Evolutionary conservation across 768 basidiomycete species (phyloP).

Genomic region (Gloeostereum incarnatum): DNA sequence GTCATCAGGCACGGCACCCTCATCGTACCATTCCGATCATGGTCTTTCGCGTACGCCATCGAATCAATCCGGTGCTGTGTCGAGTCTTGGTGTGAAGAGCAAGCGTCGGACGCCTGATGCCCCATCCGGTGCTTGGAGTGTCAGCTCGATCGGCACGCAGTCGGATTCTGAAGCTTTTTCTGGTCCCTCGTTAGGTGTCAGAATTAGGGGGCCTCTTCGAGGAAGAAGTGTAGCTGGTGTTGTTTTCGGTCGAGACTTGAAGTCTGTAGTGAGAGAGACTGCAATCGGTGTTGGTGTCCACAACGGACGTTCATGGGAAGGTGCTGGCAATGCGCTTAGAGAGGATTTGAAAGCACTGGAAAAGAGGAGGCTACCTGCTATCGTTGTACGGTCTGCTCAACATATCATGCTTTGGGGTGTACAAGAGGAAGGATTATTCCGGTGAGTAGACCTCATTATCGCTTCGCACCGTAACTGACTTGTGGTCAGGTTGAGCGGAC

Average conservation of each 20-base stretch:
- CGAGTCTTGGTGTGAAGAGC: constrained; percentile 21
- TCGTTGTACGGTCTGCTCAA: constrained; percentile 76
- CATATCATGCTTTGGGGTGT: constrained; percentile 78
- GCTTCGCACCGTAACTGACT: constrained; percentile 6
- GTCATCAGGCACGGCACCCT: constrained; percentile 31
- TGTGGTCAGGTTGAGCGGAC: constrained; percentile 61
- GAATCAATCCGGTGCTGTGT: constrained; percentile 22
- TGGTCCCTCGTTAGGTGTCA: constrained; percentile 45
- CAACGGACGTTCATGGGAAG: constrained; percentile 17
- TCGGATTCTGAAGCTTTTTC: constrained; percentile 42
- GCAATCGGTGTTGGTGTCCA: constrained; percentile 27
- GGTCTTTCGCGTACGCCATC: constrained; percentile 29
- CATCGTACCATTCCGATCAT: constrained; percentile 27
- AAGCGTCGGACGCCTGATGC: constrained; percentile 48
- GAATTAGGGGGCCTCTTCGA: constrained; percentile 45
- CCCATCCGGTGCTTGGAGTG: constrained; percentile 49
- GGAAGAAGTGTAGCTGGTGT: constrained; percentile 32
- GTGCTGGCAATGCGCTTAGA: constrained; percentile 11
- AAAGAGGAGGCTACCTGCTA: constrained; percentile 52
- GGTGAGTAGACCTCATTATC: constrained; percentile 33
- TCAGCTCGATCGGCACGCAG: constrained; percentile 35
- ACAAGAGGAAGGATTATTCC: constrained; percentile 80
- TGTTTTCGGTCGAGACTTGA: constrained; percentile 62
- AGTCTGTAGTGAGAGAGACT: constrained; percentile 45
- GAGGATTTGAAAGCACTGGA: constrained; percentile 30